Conservation (phyloP, 805 yeast genomes). For the Wickerhamomyces pijperi region DNA sequence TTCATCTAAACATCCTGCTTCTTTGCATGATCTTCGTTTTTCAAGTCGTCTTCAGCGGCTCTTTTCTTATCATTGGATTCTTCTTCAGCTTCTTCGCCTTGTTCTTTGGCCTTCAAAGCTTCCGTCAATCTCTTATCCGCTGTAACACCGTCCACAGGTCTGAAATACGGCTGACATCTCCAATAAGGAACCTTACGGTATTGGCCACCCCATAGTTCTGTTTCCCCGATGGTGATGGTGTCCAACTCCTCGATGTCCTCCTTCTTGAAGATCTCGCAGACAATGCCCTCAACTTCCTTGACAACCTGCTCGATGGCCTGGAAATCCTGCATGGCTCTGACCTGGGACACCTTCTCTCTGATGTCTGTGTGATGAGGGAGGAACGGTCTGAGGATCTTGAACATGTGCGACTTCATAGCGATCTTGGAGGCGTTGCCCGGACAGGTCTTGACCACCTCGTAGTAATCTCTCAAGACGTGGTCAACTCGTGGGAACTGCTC, state of each 20-base stretch:
- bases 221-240: slow-evolving; percentile 38
- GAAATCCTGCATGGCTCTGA: slow-evolving; percentile 30
- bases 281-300: slow-evolving; percentile 53
- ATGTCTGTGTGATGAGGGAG: slow-evolving; percentile 67
- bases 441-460: slow-evolving; percentile 51
- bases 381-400: slow-evolving; percentile 77
- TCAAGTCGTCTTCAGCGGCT: slow-evolving; percentile 14
- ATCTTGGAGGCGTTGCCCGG: slow-evolving; percentile 54
- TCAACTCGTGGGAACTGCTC: slow-evolving; percentile 81
- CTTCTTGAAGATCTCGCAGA: slow-evolving; percentile 40
- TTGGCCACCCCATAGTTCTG: slow-evolving; percentile 65
- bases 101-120: slow-evolving; percentile 13
- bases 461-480: slow-evolving; percentile 70
- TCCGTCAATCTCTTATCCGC: slow-evolving; percentile 31
- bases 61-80: slow-evolving; percentile 14
- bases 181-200: slow-evolving; percentile 83
- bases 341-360: slow-evolving; percentile 56
- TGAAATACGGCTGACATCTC: slow-evolving; percentile 93
- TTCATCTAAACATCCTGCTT: slow-evolving; percentile 3
- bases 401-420: slow-evolving; percentile 88
- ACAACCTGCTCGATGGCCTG: slow-evolving; percentile 49
- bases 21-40: slow-evolving; percentile 8
- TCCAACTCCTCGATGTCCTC: slow-evolving; percentile 48
- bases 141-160: slow-evolving; percentile 74
- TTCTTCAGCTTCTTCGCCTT: too few relatives aligned